phyloP scores from a whole-genome alignment of 768 basidiomycete species.

The Tricholoma saponaceum region DNA sequence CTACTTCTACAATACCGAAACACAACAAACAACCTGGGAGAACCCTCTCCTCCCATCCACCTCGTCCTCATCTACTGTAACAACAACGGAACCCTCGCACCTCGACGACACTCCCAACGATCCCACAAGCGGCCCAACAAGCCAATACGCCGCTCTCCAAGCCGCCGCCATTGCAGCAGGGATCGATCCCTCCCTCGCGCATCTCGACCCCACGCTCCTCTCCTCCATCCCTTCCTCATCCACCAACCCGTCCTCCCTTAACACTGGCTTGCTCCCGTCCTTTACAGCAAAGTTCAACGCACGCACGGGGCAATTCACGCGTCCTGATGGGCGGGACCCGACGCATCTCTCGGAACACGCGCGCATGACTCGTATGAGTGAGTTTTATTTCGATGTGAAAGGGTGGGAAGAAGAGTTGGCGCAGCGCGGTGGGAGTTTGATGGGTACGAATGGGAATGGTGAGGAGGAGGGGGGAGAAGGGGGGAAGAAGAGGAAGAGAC shows the following conservation, averaged over 20 bases:
- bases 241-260: constrained; percentile 20
- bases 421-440: constrained; percentile 32
- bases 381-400: constrained; percentile 83
- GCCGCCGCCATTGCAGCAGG: constrained; percentile 73
- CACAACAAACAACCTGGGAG: constrained; percentile 79
- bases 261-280: constrained; percentile 30
- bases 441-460: constrained; percentile 32
- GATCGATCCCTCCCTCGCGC: constrained; percentile 78
- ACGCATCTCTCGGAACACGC: constrained; percentile 77
- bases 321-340: constrained; percentile 64
- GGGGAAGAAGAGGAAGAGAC: constrained; percentile 73
- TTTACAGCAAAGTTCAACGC: constrained; percentile 79
- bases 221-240: constrained; percentile 22
- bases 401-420: constrained; percentile 75
- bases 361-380: constrained; percentile 80
- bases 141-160: constrained; percentile 50
- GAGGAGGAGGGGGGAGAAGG: constrained; percentile 43
- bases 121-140: constrained; percentile 12
- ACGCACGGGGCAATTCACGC: constrained; percentile 73
- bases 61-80: constrained; percentile 19
- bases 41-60: constrained; percentile 57
- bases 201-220: constrained; percentile 75
- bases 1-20: constrained; percentile 78
- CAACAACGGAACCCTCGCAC: not conserved
- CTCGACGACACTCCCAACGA: constrained; percentile 11